These are phyloP conservation scores for Lagenidium giganteum DNA, from an alignment of 352 stramenopile species.

Conservation along the genomic window DNA sequence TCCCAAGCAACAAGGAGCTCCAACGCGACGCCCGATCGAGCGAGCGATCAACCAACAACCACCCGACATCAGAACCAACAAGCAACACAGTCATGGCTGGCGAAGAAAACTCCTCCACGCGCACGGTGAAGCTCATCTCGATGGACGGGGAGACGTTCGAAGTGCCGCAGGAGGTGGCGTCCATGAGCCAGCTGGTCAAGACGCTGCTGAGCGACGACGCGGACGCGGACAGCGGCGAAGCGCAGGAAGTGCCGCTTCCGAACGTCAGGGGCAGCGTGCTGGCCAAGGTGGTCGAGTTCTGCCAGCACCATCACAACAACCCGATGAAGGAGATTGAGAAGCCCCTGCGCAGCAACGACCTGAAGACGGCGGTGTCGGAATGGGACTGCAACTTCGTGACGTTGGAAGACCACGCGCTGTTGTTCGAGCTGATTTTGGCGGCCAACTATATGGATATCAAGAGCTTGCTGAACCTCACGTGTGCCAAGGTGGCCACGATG, in stretches of 20 bases:
- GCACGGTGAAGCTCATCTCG: slow-evolving; percentile 47
- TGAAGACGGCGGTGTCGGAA: slow-evolving; percentile 38
- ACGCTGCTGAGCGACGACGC: slow-evolving; percentile 37
- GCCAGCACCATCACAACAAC: slow-evolving; percentile 40
- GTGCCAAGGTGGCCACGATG: slow-evolving; percentile 45
- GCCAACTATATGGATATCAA: slow-evolving; percentile 77
- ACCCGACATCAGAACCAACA: no score
- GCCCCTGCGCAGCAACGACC: slow-evolving; percentile 43
- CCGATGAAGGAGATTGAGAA: slow-evolving; percentile 63
- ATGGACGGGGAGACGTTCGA: slow-evolving; percentile 56
- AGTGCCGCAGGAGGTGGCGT: slow-evolving; percentile 25
- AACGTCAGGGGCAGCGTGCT: slow-evolving; percentile 51
- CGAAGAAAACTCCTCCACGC: no score
- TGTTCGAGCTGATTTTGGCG: slow-evolving; percentile 62
- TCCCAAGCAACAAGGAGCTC: no score
- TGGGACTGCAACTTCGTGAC: slow-evolving; percentile 63
- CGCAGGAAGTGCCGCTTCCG: slow-evolving; percentile 48
- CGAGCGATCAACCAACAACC: no score
- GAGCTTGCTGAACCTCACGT: slow-evolving; percentile 48
- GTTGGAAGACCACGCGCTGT: slow-evolving; percentile 39
- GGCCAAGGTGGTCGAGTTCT: slow-evolving; percentile 57
- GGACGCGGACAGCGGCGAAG: slow-evolving; percentile 19
- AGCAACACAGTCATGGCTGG: no score
- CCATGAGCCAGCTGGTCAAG: slow-evolving; percentile 46
- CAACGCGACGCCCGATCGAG: no score